Evolutionary conservation across 1,139 yeast genomes (phyloP).

Genomic region (Zygoascus hellenicus): DNA sequence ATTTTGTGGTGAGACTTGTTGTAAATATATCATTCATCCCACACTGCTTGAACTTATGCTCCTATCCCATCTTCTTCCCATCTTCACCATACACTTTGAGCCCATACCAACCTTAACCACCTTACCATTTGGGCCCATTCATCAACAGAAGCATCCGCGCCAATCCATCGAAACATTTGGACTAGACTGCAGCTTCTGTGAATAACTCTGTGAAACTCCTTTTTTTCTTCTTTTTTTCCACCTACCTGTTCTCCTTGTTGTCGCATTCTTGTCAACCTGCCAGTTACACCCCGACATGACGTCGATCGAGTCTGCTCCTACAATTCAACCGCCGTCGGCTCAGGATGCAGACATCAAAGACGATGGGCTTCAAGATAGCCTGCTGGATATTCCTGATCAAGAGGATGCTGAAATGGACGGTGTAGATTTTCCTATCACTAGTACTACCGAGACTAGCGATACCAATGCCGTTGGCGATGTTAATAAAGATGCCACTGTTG

Average conservation of each 20-base stretch:
- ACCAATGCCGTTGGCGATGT: not conserved
- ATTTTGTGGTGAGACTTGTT: too few species aligned
- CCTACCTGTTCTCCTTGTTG: not conserved
- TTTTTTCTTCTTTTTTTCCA: not conserved
- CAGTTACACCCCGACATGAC: constrained; percentile 2
- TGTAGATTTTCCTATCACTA: not conserved
- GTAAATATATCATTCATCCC: too few species aligned
- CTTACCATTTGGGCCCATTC: too few species aligned
- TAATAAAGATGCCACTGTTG: not conserved
- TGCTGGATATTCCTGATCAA: constrained; percentile 4
- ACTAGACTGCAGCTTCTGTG: too few species aligned
- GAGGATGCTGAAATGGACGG: not conserved
- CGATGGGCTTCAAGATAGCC: not conserved
- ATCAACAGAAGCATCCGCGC: too few species aligned
- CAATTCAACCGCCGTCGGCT: not conserved
- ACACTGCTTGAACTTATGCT: too few species aligned
- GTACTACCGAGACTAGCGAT: not conserved
- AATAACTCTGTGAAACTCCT: not conserved
- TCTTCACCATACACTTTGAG: too few species aligned
- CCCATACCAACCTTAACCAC: too few species aligned
- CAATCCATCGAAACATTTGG: too few species aligned
- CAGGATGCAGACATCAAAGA: not conserved
- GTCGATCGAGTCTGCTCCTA: constrained; percentile 5
- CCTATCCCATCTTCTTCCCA: too few species aligned
- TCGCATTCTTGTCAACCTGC: not conserved